These are phyloP conservation scores for Nakazawaea ishiwadae DNA, from an alignment of 805 yeast species.

Conservation along the genomic window DNA sequence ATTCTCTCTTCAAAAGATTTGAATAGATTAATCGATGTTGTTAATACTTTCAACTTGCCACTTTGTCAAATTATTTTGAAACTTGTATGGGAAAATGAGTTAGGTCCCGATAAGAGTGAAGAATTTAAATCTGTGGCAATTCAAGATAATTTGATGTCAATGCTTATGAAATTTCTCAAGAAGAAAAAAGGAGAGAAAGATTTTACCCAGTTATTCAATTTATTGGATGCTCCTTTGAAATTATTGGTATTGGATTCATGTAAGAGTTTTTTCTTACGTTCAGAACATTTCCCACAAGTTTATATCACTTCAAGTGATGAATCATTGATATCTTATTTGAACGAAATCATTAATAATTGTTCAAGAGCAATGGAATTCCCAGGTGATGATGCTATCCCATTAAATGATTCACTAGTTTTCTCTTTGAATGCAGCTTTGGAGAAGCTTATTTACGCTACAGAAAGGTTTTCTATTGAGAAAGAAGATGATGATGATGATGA, in stretches of 20 bases:
- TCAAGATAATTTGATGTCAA: constrained; percentile 8
- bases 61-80: constrained; percentile 36
- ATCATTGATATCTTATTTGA: constrained; percentile 33
- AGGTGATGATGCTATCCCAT: constrained; percentile 16
- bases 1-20: constrained; percentile 14
- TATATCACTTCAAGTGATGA: constrained; percentile 14
- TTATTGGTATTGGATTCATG: constrained; percentile 28
- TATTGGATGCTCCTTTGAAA: constrained; percentile 28
- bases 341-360: constrained; percentile 43
- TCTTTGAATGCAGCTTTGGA: constrained; percentile 36
- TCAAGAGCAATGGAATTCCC: constrained; percentile 29
- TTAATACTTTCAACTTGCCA: constrained; percentile 37
- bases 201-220: constrained; percentile 34
- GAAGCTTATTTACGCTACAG: constrained; percentile 28
- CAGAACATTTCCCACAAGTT: constrained; percentile 33
- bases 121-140: constrained; percentile 10
- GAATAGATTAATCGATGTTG: constrained; percentile 18
- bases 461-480: too few relatives aligned
- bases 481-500: too few relatives aligned
- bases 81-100: constrained; percentile 21
- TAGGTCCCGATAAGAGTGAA: constrained; percentile 8
- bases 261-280: constrained; percentile 36
- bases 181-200: constrained; percentile 13
- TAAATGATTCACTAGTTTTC: constrained; percentile 35
- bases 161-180: constrained; percentile 8